Evolutionary conservation across 129 eudicot species (phyloP), one percentile per base, ranked within the genome.

Genomic region (Sambucus nigra): DNA sequence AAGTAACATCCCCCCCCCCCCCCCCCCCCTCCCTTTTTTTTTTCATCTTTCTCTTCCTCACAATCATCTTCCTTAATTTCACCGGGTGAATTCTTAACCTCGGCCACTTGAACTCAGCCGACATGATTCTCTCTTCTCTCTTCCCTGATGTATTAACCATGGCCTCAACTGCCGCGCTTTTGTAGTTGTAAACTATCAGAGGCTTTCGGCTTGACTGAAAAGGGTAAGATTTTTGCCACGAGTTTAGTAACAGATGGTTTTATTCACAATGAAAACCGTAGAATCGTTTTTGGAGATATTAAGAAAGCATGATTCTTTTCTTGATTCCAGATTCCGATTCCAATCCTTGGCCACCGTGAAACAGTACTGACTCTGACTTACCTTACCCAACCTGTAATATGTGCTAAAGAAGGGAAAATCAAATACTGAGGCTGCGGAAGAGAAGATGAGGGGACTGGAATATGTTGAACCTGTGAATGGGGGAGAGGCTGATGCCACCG

Each of bases 51-150:
- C 57, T 71, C 70, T 80, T 80, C 42, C 76, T 25, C 2, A 24
- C 33, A 10, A 80, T 39, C 73, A 68, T 66, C 23, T 63, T 71
- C 57, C 68, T 60, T 40, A 80, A 51, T 33, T 71, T 75, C 6
- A 62, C 58, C 0, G 75, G 49, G 62, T 71, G 66, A 55, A 80
- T 64, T 32, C 79, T 71, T 16, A 80, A 51, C 24, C 82, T 67
- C 7, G 87, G 81, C 82, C 79, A 80, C 28, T 65, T 80, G 47
- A 80, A 80, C 57, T 80, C 87, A 4, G 87, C 78, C 14, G 70
- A 46, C 70, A 74, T 71, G 35, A 59, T 35, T 15, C 55, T 33
- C 4, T 78, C 78, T 18, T 82, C 82, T 71, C 76, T 75, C 50
- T 68, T 80, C 61, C 32, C 79, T n/a, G 87, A 75, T 25, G 67